Evolutionary conservation across 176 grass and related monocot genomes (phyloP), one percentile per base, ranked within the genome.

Genomic region (Chloris gayana): DNA sequence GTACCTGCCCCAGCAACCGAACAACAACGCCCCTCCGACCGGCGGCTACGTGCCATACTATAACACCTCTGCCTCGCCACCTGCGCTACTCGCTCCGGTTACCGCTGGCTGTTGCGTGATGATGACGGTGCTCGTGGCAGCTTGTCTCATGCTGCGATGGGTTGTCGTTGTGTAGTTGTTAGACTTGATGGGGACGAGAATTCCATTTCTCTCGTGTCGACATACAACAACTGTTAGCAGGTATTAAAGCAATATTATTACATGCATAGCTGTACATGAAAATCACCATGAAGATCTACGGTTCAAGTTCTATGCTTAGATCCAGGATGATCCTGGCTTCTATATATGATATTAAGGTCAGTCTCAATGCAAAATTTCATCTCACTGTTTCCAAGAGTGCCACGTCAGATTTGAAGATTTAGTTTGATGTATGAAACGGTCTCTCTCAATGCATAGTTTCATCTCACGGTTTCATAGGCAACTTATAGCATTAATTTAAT

Each of bases 41-140:
- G 60, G 69, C 31, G 59, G 60, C 6, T 84, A 88, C 32, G 14
- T 69, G 32, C 86, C 86, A 9, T 88, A 88, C 75, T 79, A 84
- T 50, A 80, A 88, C 86, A 6, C 32, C 39, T 80, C 86, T 15
- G 80, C 69, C 5, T 88, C 86, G 29, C 59, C 75, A 14, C 53
- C 47, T 6, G 58, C 58, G 37, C 67, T 58, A 18, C 68, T 50
- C 29, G 35, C 49, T 47, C 76, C 49, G 8, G 13, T 44, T 19
- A 22, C 66, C 31, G 45, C 39, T 77, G 15, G 34, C 3, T 83
- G 6, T 46, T 69, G 74, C 24, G 18, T 80, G n/a, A 26, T 45
- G 50, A 15, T 22, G 51, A 54, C 51, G 19, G 18, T 54, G 51
- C 54, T 58, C 54, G 9, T 58, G 54, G 49, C n/a, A 21, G 22